phyloP scores from a whole-genome alignment of 1,284 basidiomycete genomes.

The Rhodotorula sp. region DNA sequence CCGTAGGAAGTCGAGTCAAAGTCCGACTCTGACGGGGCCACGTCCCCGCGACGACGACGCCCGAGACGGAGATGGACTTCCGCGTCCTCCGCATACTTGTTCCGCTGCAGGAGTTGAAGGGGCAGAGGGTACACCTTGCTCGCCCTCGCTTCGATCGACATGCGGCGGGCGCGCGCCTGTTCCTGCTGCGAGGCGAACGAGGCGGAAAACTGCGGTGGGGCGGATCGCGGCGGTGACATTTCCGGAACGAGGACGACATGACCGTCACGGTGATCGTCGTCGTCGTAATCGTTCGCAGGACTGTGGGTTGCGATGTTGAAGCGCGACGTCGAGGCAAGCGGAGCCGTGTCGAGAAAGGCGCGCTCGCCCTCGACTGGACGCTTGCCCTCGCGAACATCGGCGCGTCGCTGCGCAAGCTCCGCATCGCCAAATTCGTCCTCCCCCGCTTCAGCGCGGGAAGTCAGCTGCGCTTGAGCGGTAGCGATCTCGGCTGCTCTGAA shows the following conservation, averaged over 20 bases:
- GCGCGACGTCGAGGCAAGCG: neutral
- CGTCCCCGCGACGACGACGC: neutral
- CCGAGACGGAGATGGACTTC: conserved; percentile 7
- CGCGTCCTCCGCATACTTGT: conserved; percentile 8
- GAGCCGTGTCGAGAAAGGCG: neutral
- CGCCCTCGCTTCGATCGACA: conserved; percentile 1
- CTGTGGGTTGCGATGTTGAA: neutral
- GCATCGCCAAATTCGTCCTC: neutral
- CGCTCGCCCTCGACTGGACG: conserved; percentile 21
- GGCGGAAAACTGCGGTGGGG: conserved; percentile 9
- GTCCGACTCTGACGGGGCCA: conserved; percentile 19
- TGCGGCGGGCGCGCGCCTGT: neutral
- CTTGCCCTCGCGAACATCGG: conserved; percentile 19
- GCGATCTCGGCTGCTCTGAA: conserved; percentile 22
- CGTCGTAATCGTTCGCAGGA: no score
- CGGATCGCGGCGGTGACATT: conserved; percentile 16
- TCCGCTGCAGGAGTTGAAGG: conserved; percentile 15
- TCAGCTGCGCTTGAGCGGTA: conserved; percentile 2
- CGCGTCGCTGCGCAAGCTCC: neutral
- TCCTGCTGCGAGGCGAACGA: conserved; percentile 19
- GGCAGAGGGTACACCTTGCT: conserved; percentile 22
- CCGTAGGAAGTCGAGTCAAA: conserved; percentile 4
- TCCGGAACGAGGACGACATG: neutral
- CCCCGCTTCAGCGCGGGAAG: neutral
- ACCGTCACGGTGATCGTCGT: neutral